These are phyloP conservation scores for Candolleomyces aberdarensis DNA, from an alignment of 768 basidiomycete species.

Conservation along the genomic window DNA sequence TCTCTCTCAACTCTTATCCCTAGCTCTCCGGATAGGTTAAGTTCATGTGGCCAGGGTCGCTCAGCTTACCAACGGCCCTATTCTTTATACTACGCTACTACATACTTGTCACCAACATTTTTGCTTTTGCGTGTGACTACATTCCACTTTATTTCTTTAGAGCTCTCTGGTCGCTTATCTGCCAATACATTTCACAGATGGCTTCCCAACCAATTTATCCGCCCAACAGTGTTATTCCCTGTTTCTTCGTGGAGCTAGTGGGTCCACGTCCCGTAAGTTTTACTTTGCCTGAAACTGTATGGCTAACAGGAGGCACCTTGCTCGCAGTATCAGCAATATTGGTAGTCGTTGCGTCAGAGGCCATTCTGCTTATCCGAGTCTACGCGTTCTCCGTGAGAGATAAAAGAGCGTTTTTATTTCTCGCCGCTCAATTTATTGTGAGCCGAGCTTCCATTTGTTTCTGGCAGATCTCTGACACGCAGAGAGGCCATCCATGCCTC, in stretches of 20 bases:
- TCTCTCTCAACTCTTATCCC: not conserved
- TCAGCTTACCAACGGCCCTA: not conserved
- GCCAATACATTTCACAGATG: not conserved
- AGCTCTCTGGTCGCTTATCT: not conserved
- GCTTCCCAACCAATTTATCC: not conserved
- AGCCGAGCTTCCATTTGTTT: not conserved
- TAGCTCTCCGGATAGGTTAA: not conserved
- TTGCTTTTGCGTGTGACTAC: not conserved
- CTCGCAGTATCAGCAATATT: not conserved
- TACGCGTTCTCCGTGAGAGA: not conserved
- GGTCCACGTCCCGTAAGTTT: not conserved
- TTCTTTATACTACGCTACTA: not conserved
- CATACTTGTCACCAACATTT: not conserved
- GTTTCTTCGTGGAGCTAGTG: too few species aligned
- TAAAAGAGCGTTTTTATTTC: not conserved
- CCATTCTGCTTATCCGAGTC: not conserved
- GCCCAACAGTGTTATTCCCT: not conserved
- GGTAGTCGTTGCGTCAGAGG: not conserved
- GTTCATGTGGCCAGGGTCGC: not conserved
- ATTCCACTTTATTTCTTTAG: not conserved
- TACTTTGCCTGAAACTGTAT: not conserved
- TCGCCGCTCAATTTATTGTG: not conserved
- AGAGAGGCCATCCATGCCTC: not conserved
- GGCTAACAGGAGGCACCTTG: not conserved
- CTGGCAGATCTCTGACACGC: not conserved